Percentiles rank a stretch among this genome's conserved stretches.
Conservation (phyloP, 305 asterid species). For the Fraxinus albicans region DNA sequence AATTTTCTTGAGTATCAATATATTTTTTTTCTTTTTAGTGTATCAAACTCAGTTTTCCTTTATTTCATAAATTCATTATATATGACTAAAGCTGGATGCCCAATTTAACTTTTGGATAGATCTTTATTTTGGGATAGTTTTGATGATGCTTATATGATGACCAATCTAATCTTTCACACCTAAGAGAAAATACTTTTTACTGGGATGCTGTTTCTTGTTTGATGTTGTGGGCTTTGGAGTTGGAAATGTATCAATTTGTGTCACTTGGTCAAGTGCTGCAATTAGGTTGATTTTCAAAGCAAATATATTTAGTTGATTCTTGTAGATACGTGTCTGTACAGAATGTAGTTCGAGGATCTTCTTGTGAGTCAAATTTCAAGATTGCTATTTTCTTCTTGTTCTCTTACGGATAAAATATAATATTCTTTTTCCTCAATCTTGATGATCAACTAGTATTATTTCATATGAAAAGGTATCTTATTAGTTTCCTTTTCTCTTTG, state of each 20-base stretch:
- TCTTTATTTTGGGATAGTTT: not conserved
- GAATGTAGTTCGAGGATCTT: not conserved
- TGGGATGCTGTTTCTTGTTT: not conserved
- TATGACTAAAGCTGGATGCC: not conserved
- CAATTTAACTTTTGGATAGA: not conserved
- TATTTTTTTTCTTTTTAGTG: not conserved
- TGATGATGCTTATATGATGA: not conserved
- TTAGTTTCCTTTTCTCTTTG: constrained; percentile 18
- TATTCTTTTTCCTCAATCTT: not conserved
- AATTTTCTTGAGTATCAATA: not conserved
- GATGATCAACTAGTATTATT: not conserved
- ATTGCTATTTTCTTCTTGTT: not conserved
- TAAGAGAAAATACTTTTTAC: not conserved
- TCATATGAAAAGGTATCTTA: constrained; percentile 1
- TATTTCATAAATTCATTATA: not conserved
- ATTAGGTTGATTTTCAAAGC: not conserved
- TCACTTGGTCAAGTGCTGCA: not conserved
- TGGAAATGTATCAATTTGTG: constrained; percentile 1
- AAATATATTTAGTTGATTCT: not conserved
- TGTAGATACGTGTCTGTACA: not conserved
- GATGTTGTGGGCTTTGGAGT: not conserved
- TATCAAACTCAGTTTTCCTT: not conserved
- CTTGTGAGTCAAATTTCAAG: not conserved
- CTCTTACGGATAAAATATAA: not conserved
- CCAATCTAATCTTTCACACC: not conserved